Evolutionary conservation across 225 moss, liverwort and hornwort genomes (phyloP).

Genomic region (Physcomitrellopsis africana): DNA sequence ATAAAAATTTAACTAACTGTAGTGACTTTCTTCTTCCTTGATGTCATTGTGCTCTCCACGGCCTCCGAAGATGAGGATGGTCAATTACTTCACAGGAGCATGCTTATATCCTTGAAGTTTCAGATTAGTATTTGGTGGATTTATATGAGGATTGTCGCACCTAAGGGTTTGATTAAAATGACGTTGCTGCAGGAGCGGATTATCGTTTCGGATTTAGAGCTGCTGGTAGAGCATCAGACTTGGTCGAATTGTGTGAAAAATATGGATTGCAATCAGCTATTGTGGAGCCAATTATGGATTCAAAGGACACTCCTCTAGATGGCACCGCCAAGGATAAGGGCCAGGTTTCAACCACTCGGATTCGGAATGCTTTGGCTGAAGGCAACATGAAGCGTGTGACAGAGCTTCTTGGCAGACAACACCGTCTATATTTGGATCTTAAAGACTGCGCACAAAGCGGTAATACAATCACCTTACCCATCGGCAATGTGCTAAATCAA

Average conservation of each 20-base stretch:
- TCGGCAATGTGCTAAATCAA: constrained; percentile 77
- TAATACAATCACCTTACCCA: constrained; percentile 49
- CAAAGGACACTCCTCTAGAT: constrained; percentile 29
- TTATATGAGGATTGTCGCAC: background rate
- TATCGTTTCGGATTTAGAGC: constrained; percentile 97
- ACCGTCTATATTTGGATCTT: constrained; percentile 73
- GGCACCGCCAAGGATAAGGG: constrained; percentile 77
- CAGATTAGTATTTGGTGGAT: background rate
- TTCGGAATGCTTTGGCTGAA: constrained; percentile 75
- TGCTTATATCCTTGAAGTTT: background rate
- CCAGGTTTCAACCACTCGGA: constrained; percentile 87
- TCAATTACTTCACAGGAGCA: background rate
- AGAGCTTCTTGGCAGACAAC: constrained; percentile 76
- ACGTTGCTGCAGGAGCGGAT: constrained; percentile 68
- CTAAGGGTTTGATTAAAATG: constrained; percentile 28
- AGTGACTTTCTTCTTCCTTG: background rate
- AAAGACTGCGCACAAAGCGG: constrained; percentile 49
- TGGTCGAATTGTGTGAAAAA: constrained; percentile 78
- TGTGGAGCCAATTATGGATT: constrained; percentile 92
- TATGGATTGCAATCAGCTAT: constrained; percentile 80
- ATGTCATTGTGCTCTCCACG: background rate
- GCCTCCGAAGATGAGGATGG: background rate
- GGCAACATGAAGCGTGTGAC: constrained; percentile 75
- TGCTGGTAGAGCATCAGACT: constrained; percentile 87
- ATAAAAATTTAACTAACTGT: background rate